Base-by-base conservation (phyloP, 805 yeast genomes). In the Starmerella roubikii region DNA sequence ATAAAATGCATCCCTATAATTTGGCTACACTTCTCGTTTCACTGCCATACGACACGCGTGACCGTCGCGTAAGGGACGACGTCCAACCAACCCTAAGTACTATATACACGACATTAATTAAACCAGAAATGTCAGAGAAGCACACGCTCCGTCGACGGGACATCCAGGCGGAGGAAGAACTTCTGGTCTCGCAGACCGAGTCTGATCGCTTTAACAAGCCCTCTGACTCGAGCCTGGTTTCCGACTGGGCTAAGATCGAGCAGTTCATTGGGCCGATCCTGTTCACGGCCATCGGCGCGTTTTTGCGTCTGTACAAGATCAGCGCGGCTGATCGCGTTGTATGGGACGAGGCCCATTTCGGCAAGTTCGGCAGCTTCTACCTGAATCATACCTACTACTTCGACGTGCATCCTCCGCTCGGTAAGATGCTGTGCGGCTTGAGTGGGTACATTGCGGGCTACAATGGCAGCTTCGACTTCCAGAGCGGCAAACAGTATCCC, bases 391-490 rank as follows among this genome's bases (percentile, higher is more conserved):
- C 94, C 0, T 91, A 82, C 59, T 91, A 84, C 59, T 91, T 91
- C 54, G 99, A 91, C 61, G 74, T 91, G 37, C 99, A 91, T 62
- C 99, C 99, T 9, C 99, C 99, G 18, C 83, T 91, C 60, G 98
- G 94, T 39, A 91, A 91, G 59, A 67, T 91, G 57, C 67, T 86
- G 49, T 83, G 88, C 60, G 97, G 97, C 0, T 69, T 76, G 42
- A 83, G 78, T 29, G 99, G 98, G 31, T 84, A 78, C 68, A 52
- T 91, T 19, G 74, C 78, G 37, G 95, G 96, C 3, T 91, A 83
- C 58, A 76, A 79, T 54, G 99, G 99, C n/a, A 59, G 71, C 11
- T 91, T 85, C 68, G 83, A 85, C 59, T 91, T 88, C 53, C 94
- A 85, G 46, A 74, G 70, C 59, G 96, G 96, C 31, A 81, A 80